These are phyloP conservation scores for Penicillium sp. DNA, from an alignment of 2,329 filamentous ascomycete species.

Conservation along the genomic window DNA sequence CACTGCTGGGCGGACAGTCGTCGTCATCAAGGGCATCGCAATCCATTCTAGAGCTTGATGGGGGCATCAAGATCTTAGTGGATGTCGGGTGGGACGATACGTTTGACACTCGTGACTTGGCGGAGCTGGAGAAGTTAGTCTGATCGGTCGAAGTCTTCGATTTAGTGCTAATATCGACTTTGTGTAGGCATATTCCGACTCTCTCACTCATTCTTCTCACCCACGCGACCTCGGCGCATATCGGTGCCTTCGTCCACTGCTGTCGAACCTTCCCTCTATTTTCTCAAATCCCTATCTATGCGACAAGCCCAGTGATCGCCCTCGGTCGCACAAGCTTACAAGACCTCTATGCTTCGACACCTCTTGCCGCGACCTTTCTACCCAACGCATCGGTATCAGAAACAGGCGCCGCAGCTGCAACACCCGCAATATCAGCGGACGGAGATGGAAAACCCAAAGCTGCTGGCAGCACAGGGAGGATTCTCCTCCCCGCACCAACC, in stretches of 20 bases:
- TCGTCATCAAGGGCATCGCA: constrained; percentile 77
- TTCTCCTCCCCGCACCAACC: constrained; percentile 68
- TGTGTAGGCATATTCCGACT: constrained; percentile 75
- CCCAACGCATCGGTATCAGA: constrained; percentile 67
- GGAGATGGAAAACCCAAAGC: constrained; percentile 32
- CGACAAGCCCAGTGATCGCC: constrained; percentile 88
- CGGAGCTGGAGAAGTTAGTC: constrained; percentile 81
- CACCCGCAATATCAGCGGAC: constrained; percentile 32
- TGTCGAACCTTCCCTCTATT: constrained; percentile 96
- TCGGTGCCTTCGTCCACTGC: constrained; percentile 92
- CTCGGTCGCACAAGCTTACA: constrained; percentile 87
- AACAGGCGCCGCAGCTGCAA: constrained; percentile 47
- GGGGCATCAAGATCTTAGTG: constrained; percentile 90
- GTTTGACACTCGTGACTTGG: constrained; percentile 78
- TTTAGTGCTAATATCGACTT: constrained; percentile 7
- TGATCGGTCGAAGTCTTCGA: constrained; percentile 9
- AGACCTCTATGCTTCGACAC: constrained; percentile 87
- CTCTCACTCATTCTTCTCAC: constrained; percentile 92
- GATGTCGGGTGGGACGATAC: constrained; percentile 95
- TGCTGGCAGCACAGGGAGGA: constrained; percentile 34
- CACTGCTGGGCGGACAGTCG: constrained; percentile 86
- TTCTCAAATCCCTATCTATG: constrained; percentile 88
- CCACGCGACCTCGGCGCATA: constrained; percentile 85
- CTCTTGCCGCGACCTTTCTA: constrained; percentile 81
- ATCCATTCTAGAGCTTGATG: constrained; percentile 94